phyloP scores from a whole-genome alignment of 257 asterid genomes.

The Voacanga thouarsii region DNA sequence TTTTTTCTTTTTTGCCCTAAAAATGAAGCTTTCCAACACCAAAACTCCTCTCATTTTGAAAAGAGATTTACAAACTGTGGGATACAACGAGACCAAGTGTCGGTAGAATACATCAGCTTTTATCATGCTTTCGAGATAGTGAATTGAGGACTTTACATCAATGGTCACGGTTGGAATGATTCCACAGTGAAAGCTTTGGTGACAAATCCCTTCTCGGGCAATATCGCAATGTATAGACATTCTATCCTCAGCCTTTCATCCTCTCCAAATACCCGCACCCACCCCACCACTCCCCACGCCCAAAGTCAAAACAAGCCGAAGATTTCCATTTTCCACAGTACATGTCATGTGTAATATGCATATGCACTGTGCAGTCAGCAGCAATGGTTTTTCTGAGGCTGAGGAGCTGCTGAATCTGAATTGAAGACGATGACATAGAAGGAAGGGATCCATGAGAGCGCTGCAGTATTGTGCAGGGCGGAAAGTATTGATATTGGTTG shows the following conservation, averaged over 20 bases:
- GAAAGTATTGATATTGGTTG: background rate
- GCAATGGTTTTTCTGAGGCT: background rate
- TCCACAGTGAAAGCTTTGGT: background rate
- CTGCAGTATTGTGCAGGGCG: background rate
- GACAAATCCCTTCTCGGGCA: background rate
- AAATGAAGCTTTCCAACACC: too few relatives aligned
- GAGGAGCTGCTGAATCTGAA: background rate
- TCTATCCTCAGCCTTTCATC: background rate
- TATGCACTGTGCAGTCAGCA: background rate
- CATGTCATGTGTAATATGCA: background rate
- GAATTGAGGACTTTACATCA: background rate
- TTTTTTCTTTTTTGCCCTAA: too few relatives aligned
- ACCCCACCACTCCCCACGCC: too few relatives aligned
- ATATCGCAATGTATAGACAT: background rate
- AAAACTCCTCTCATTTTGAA: too few relatives aligned
- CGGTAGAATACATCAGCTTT: background rate
- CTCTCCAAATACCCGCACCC: too few relatives aligned
- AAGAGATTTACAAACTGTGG: too few relatives aligned
- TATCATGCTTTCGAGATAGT: background rate
- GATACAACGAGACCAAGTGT: too few relatives aligned
- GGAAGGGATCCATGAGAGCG: background rate
- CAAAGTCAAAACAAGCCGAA: background rate
- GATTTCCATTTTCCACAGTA: background rate
- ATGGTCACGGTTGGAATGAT: conserved; percentile 1
- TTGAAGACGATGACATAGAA: background rate